A percentile compares a stretch with the other conserved stretches of the same genome.
phyloP scores from a whole-genome alignment of 805 yeast species.

The Sugiyamaella floridensis region DNA sequence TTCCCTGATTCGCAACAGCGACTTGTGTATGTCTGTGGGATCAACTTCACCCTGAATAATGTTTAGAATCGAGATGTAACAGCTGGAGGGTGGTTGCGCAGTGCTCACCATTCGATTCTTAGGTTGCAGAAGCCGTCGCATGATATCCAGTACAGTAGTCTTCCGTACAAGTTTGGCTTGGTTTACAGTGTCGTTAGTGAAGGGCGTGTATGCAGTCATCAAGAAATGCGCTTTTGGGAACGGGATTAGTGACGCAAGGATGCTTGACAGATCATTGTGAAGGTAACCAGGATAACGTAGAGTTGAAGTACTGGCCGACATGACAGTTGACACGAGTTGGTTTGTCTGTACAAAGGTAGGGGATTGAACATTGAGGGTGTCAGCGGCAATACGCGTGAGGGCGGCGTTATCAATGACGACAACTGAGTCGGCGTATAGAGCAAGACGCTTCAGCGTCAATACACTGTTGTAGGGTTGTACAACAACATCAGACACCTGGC shows the following conservation, averaged over 20 bases:
- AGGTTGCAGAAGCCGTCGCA: constrained; percentile 73
- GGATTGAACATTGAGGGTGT: constrained; percentile 46
- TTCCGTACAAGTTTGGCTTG: constrained; percentile 55
- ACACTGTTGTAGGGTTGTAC: constrained; percentile 95
- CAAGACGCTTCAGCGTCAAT: constrained; percentile 70
- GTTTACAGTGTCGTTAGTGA: constrained; percentile 54
- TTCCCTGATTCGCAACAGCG: constrained; percentile 36
- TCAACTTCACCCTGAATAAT: constrained; percentile 61
- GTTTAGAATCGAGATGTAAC: constrained; percentile 65
- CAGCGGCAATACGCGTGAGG: constrained; percentile 61
- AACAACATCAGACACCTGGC: constrained; percentile 88
- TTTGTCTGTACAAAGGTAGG: constrained; percentile 76
- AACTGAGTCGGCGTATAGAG: constrained; percentile 78
- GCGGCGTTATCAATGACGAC: constrained; percentile 92
- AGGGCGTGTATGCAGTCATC: constrained; percentile 70
- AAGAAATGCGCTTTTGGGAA: constrained; percentile 77
- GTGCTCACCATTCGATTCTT: constrained; percentile 63
- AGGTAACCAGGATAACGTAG: constrained; percentile 86
- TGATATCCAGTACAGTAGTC: constrained; percentile 76
- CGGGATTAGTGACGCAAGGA: constrained; percentile 76
- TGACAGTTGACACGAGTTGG: constrained; percentile 74
- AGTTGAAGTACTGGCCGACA: constrained; percentile 81
- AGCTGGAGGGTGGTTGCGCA: constrained; percentile 37
- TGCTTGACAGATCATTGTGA: constrained; percentile 77
- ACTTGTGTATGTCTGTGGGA: constrained; percentile 56